Conservation (phyloP, 805 yeast genomes). For the Yarrowia alimentaria region DNA sequence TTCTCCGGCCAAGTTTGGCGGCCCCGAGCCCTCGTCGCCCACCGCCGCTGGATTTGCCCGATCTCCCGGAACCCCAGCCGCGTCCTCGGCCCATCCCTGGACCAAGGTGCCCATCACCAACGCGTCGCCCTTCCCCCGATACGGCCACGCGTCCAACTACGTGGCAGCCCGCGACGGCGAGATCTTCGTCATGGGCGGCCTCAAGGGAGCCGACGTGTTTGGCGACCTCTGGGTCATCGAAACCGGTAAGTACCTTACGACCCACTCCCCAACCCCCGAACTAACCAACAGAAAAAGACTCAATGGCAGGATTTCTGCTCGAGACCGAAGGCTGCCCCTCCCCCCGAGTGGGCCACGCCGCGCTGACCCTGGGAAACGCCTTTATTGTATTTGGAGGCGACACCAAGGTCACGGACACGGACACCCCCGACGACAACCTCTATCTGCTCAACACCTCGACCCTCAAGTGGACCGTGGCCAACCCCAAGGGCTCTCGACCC, state of each 20-base stretch:
- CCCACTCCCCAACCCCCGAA: too few species aligned
- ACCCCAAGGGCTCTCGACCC: constrained; percentile 73
- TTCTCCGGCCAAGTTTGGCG: constrained; percentile 13
- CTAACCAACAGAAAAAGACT: too few species aligned
- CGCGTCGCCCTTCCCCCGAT: constrained; percentile 87
- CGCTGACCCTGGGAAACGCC: constrained; percentile 90
- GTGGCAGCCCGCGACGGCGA: constrained; percentile 76
- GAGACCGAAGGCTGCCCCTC: constrained; percentile 82
- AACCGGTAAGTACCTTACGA: constrained; percentile 44
- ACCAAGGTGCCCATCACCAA: constrained; percentile 38
- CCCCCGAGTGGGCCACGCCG: constrained; percentile 94
- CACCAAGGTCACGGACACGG: constrained; percentile 65
- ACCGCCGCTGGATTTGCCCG: too few species aligned
- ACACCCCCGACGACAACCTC: constrained; percentile 82
- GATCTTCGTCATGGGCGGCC: constrained; percentile 88
- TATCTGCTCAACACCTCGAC: constrained; percentile 82
- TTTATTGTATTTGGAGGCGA: constrained; percentile 96
- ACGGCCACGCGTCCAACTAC: constrained; percentile 84
- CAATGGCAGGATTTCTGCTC: constrained; percentile 52
- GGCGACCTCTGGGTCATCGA: constrained; percentile 93
- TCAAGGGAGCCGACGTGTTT: constrained; percentile 85
- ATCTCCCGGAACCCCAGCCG: constrained; percentile 16
- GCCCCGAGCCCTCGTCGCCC: too few species aligned
- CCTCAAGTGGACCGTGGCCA: constrained; percentile 74
- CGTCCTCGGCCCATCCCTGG: constrained; percentile 36